A percentile compares a stretch with the other conserved stretches of the same genome.
Evolutionary conservation across 805 yeast species (phyloP).

Genomic region (Priceomyces haplophilus): DNA sequence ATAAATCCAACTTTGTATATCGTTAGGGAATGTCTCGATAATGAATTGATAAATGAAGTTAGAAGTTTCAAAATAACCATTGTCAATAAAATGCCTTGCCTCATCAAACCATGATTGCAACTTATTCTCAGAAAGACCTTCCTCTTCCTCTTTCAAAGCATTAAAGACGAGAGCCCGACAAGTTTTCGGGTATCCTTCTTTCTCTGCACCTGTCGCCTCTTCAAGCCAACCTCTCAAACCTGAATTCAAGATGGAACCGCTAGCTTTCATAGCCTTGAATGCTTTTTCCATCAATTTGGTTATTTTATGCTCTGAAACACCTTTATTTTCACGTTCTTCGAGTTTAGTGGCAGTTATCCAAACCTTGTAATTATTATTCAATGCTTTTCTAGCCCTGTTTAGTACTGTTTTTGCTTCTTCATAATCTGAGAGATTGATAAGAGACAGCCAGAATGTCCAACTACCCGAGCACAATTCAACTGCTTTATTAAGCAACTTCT

Average conservation of each 20-base stretch:
- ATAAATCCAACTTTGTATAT: slow-evolving; percentile 47
- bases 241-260: slow-evolving; percentile 16
- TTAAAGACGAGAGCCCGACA: slow-evolving; percentile 52
- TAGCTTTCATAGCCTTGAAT: slow-evolving; percentile 36
- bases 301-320: slow-evolving; percentile 43
- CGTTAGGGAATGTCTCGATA: slow-evolving; percentile 46
- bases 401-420: slow-evolving; percentile 53
- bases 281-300: slow-evolving; percentile 50
- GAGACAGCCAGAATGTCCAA: slow-evolving; percentile 62
- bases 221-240: slow-evolving; percentile 49
- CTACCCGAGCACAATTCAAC: slow-evolving; percentile 64
- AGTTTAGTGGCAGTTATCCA: slow-evolving; percentile 72
- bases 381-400: slow-evolving; percentile 55
- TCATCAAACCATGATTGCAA: slow-evolving; percentile 19
- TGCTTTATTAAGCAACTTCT: slow-evolving; percentile 60
- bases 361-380: slow-evolving; percentile 48
- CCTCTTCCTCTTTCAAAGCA: slow-evolving; percentile 30
- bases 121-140: slow-evolving; percentile 10
- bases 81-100: slow-evolving; percentile 27
- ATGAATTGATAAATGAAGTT: slow-evolving; percentile 47
- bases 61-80: slow-evolving; percentile 33
- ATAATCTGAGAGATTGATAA: slow-evolving; percentile 46
- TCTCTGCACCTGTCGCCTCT: slow-evolving; percentile 54
- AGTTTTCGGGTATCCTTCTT: slow-evolving; percentile 43
- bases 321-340: slow-evolving; percentile 53